These are phyloP conservation scores for Mycena rebaudengoi DNA, from an alignment of 768 basidiomycete species.

Conservation along the genomic window DNA sequence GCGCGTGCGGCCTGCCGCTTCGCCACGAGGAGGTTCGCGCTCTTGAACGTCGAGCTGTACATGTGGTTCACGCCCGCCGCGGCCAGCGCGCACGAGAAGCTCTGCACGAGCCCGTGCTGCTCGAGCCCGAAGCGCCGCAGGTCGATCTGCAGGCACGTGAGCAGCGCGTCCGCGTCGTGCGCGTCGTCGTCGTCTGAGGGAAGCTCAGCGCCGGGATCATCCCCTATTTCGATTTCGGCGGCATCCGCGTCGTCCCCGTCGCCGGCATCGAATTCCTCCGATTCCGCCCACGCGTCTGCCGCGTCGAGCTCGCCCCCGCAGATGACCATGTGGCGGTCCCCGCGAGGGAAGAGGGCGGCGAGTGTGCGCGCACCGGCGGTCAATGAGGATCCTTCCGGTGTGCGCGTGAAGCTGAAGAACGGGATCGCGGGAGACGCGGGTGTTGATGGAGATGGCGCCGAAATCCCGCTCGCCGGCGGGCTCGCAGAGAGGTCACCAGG, in stretches of 20 bases:
- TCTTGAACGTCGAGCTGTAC: slow-evolving; percentile 87
- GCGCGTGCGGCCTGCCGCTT: slow-evolving; percentile 51
- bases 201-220: no score
- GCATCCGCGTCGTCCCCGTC: slow-evolving; percentile 30
- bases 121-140: slow-evolving; percentile 67
- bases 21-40: slow-evolving; percentile 78
- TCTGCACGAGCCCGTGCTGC: slow-evolving; percentile 80
- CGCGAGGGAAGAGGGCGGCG: slow-evolving; percentile 73
- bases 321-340: slow-evolving; percentile 77
- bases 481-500: no score
- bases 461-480: no score
- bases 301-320: slow-evolving; percentile 75
- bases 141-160: slow-evolving; percentile 67
- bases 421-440: no score
- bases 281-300: slow-evolving; percentile 51
- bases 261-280: slow-evolving; percentile 50
- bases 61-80: slow-evolving; percentile 82
- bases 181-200: slow-evolving; percentile 44
- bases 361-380: slow-evolving; percentile 76
- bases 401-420: slow-evolving; percentile 84
- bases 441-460: no score
- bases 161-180: slow-evolving; percentile 19
- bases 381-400: slow-evolving; percentile 78
- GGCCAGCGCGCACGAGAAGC: slow-evolving; percentile 77
- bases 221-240: slow-evolving; percentile 5